Base-by-base conservation (phyloP, 2,329 filamentous ascomycete genomes). In the Apiospora phragmitis region DNA sequence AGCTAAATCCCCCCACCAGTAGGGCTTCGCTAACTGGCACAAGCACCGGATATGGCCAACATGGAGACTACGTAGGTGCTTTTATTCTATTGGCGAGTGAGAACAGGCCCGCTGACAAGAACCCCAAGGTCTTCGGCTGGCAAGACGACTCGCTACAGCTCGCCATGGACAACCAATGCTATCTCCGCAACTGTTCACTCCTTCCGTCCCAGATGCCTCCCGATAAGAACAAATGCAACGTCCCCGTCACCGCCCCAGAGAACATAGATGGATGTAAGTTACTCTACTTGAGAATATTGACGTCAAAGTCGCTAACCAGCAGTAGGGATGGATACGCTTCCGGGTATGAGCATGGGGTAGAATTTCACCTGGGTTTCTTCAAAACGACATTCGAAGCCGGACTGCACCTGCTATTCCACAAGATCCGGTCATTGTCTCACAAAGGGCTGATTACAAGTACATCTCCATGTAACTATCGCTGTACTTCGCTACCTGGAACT, bases 121-220 rank as follows among this genome's bases (percentile, higher is more conserved):
- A 9, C 16, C 8, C 3, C 4, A 29, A 62, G 55, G 62, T 71
- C 26, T 71, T 71, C 24, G 70, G 70, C 21, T 71, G 70, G 68
- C 55, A 71, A 43, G 68, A 43, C 38, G 62, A 69, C 6, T 68
- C 70, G 26, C 65, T 69, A 12, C 70, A 71, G 42, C 59, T 49
- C 0, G 68, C 70, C 65, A 59, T 71, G 62, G 77, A 79, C 62
- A 73, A 74, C 68, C 73, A 77, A 59, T 84, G 82, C 76, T 77
- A 80, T 66, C 73, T 74, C 59, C 77, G 79, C 72, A 75, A 76
- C 51, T 79, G 78, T 70, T 71, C 76, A 12, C 74, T 75, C 18
- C 75, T 79, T 65, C 69, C 77, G 74, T 68, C 77, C 35, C 77
- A 79, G 73, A 78, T 75, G 2, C 76, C 78, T 69, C 73, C 75